These are phyloP conservation scores for Wallacemonas sp. DNA, from an alignment of 208 protist genomes.

Conservation along the genomic window DNA sequence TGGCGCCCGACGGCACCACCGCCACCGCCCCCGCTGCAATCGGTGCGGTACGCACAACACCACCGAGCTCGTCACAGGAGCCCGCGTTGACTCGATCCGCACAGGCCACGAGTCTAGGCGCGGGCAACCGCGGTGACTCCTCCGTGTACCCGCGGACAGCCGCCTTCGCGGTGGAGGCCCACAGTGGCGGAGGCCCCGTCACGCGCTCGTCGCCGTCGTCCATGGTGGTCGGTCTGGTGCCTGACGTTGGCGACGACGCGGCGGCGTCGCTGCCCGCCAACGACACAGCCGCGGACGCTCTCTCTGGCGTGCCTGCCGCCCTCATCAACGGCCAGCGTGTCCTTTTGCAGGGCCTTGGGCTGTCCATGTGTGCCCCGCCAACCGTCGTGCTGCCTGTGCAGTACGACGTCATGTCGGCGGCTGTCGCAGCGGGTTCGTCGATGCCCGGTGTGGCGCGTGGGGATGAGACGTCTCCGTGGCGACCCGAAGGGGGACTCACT, in stretches of 20 bases:
- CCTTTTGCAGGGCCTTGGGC: constrained; percentile 40
- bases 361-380: constrained; percentile 24
- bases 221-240: background rate
- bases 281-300: background rate
- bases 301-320: constrained; percentile 1
- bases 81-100: no score
- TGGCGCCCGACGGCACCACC: background rate
- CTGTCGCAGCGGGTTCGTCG: background rate
- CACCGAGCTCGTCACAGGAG: no score
- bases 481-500: background rate
- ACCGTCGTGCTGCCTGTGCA: constrained; percentile 31
- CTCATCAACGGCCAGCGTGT: constrained; percentile 23
- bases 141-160: no score
- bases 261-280: background rate
- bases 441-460: no score
- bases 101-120: background rate
- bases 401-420: background rate
- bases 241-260: background rate
- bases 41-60: no score
- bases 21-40: background rate
- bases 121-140: background rate
- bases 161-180: no score
- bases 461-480: background rate
- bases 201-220: constrained; percentile 10
- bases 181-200: no score